phyloP scores from a whole-genome alignment of 257 asterid species.

The Nicotiana paniculata region DNA sequence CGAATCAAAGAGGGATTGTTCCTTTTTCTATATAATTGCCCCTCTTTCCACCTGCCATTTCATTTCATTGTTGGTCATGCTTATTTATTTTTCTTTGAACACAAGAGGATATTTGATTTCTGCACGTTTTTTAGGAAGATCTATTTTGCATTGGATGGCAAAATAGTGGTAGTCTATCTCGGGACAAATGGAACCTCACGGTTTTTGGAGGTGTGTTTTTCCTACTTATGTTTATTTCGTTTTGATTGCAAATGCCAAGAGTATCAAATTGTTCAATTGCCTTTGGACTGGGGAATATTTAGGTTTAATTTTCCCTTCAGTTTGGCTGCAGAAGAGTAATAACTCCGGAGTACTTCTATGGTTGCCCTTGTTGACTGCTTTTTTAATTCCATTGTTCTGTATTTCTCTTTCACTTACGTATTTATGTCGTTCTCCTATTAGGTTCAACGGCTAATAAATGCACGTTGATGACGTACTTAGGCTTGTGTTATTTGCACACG shows the following conservation, averaged over 20 bases:
- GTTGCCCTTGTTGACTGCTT: neutral
- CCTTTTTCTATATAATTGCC: neutral
- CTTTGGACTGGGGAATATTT: neutral
- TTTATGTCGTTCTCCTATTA: neutral
- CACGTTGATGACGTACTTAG: neutral
- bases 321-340: neutral
- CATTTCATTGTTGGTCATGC: constrained; percentile 4
- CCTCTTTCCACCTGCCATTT: neutral
- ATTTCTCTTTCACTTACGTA: neutral
- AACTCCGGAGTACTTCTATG: neutral
- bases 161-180: constrained; percentile 67
- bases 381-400: neutral
- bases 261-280: neutral
- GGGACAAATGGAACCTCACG: constrained; percentile 70
- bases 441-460: neutral
- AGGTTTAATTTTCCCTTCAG: neutral
- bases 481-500: neutral
- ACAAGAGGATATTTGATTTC: neutral
- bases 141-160: constrained; percentile 95
- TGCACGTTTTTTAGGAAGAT: constrained; percentile 54
- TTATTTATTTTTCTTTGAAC: neutral
- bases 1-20: neutral
- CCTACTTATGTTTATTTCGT: constrained; percentile 2
- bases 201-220: constrained; percentile 74
- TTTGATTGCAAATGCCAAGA: neutral